Evolutionary conservation across 257 asterid species (phyloP).

Genomic region (Cynanchum wilfordii): DNA sequence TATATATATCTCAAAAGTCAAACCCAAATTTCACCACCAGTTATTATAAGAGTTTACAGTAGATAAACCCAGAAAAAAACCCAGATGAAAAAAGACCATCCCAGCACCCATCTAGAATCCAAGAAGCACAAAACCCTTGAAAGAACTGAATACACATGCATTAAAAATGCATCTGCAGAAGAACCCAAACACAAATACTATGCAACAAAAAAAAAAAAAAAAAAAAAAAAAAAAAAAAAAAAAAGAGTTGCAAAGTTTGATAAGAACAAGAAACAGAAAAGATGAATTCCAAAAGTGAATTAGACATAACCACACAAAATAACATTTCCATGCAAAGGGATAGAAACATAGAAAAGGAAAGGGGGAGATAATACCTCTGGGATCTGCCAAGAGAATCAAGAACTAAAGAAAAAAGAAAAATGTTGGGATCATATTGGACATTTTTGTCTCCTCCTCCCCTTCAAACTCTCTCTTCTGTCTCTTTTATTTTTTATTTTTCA

Average conservation of each 20-base stretch:
- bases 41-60: not conserved
- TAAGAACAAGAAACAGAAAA: conserved; percentile 6
- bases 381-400: conserved; percentile 70
- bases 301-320: conserved; percentile 11
- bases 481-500: not conserved
- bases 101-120: not conserved
- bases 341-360: conserved; percentile 6
- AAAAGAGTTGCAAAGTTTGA: not conserved
- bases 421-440: conserved; percentile 93
- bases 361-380: conserved; percentile 46
- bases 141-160: not conserved
- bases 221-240: not conserved
- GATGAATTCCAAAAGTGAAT: conserved; percentile 3
- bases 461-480: conserved; percentile 11
- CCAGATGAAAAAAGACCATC: conserved; percentile 2
- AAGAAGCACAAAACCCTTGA: conserved; percentile 10
- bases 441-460: conserved; percentile 46
- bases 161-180: not conserved
- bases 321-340: conserved; percentile 4
- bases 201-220: not conserved
- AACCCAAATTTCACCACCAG: not conserved
- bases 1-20: no score
- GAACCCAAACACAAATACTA: not conserved
- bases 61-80: not conserved
- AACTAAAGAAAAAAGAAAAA: conserved; percentile 38